A percentile compares a stretch with the other conserved stretches of the same genome.
Conservation (phyloP, 2,329 filamentous ascomycete genomes). For the Coniochaeta sp. region DNA sequence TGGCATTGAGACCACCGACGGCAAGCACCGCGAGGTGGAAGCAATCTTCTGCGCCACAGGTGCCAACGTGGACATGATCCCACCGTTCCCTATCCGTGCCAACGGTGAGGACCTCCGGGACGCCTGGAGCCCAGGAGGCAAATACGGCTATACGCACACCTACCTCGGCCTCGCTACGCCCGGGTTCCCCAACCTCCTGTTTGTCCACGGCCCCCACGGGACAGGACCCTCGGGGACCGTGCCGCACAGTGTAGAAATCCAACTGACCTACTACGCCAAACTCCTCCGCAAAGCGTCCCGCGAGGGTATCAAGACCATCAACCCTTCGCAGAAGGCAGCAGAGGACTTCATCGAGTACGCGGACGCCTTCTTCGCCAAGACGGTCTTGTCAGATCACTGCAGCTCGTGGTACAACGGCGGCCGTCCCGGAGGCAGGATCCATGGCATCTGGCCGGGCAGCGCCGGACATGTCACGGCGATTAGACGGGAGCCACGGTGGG, state of each 20-base stretch:
- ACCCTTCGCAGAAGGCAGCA: slow-evolving; percentile 48
- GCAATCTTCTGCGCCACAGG: slow-evolving; percentile 64
- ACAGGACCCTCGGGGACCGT: slow-evolving; percentile 58
- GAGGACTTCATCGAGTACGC: slow-evolving; percentile 58
- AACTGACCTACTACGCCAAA: slow-evolving; percentile 58
- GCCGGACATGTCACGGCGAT: slow-evolving; percentile 55
- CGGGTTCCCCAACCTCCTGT: slow-evolving; percentile 61
- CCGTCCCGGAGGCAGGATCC: slow-evolving; percentile 52
- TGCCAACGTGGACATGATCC: slow-evolving; percentile 51
- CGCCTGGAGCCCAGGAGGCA: slow-evolving; percentile 48
- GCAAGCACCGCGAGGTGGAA: slow-evolving; percentile 49
- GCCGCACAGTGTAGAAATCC: slow-evolving; percentile 59
- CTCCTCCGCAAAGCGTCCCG: slow-evolving; percentile 58
- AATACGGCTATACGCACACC: slow-evolving; percentile 57
- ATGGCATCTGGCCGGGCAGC: slow-evolving; percentile 64
- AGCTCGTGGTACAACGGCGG: slow-evolving; percentile 68
- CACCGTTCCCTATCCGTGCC: slow-evolving; percentile 53
- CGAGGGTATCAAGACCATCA: slow-evolving; percentile 58
- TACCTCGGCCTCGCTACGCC: slow-evolving; percentile 59
- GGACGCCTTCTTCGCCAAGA: slow-evolving; percentile 46
- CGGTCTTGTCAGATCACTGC: slow-evolving; percentile 54
- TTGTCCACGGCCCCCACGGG: slow-evolving; percentile 54
- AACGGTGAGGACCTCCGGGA: slow-evolving; percentile 44
- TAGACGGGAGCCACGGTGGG: slow-evolving; percentile 45
- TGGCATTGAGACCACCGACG: slow-evolving; percentile 54